Evolutionary conservation across 202 grass and related monocot species (phyloP), one percentile per base, ranked within the genome.

Genomic region (Elaeis oleifera): DNA sequence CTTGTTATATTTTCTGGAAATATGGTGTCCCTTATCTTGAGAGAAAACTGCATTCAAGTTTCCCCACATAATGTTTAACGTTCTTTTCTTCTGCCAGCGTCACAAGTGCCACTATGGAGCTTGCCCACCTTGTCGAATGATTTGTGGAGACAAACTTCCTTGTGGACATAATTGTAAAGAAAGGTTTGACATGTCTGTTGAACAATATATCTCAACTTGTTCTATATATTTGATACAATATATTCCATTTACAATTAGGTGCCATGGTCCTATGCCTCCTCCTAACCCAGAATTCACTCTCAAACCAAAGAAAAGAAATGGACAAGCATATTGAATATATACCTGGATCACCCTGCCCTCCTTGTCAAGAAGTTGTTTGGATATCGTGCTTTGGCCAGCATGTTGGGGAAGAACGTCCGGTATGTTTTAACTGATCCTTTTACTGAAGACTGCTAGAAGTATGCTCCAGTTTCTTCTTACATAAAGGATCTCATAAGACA

Each of bases 51-150:
- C 8, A 2, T 44, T 44, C 36, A 44, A 44, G 36, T 44, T 2
- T 11, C 36, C 36, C 3, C 36, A 14, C 51, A 6, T 70, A 25
- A 69, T 57, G 53, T 59, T 54, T 44, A 11, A 44, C 11, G 19
- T 70, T 22, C 61, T 58, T 53, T 80, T 50, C 48, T 80, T 80
- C 28, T 23, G 27, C 39, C 70, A 96, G 91, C 77, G 79, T n/a
- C 91, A 96, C 75, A 96, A 96, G 78, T 91, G 91, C 81, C 91
- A 96, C 74, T 96, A 91, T 71, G 91, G 91, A 79, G 87, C 81
- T 50, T 96, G 91, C 68, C 91, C 87, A 59, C 91, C 87, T 72
- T 96, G 87, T 75, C 84, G 81, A 83, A 76, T 96, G 66, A 72
- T 70, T 59, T 96, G 87, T 1, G 79, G 79, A 24, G 91, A 91